Conservation (phyloP, 306 rosid genomes). For the Malus asiatica region DNA sequence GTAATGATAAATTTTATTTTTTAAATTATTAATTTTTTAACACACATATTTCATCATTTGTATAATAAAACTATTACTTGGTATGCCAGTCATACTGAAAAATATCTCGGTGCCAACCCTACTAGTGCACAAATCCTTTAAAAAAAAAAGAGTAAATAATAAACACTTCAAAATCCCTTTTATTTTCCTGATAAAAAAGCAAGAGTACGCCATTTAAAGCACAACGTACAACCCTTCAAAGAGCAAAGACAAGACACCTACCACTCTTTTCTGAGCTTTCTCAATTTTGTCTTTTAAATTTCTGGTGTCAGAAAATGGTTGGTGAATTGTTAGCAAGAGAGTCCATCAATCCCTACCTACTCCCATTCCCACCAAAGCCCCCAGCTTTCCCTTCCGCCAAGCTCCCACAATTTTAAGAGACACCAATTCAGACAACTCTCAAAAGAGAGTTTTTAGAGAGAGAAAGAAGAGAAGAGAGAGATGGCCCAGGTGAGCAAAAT, state of each 20-base stretch:
- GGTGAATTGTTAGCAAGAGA: not conserved
- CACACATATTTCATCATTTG: no score
- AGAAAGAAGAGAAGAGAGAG: not conserved
- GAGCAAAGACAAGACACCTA: not conserved
- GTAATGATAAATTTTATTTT: no score
- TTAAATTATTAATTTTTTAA: no score
- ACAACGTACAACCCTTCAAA: not conserved
- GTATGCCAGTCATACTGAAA: no score
- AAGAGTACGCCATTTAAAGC: not conserved
- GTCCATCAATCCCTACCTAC: not conserved
- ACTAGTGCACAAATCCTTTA: not conserved
- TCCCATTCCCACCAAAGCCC: constrained; percentile 34
- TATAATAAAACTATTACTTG: rapidly evolving
- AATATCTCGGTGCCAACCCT: no score
- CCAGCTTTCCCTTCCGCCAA: constrained; percentile 12
- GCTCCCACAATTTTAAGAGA: not conserved
- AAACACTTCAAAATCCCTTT: not conserved
- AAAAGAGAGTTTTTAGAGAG: not conserved
- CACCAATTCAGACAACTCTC: not conserved
- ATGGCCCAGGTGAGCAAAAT: constrained; percentile 76
- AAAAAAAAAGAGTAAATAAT: no score
- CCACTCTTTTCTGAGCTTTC: not conserved
- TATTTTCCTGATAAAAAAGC: not conserved
- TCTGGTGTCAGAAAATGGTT: constrained; percentile 18
- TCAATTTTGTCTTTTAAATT: constrained; percentile 1